These are phyloP conservation scores for Dipodascus geniculatus DNA, from an alignment of 805 yeast genomes.

Conservation along the genomic window DNA sequence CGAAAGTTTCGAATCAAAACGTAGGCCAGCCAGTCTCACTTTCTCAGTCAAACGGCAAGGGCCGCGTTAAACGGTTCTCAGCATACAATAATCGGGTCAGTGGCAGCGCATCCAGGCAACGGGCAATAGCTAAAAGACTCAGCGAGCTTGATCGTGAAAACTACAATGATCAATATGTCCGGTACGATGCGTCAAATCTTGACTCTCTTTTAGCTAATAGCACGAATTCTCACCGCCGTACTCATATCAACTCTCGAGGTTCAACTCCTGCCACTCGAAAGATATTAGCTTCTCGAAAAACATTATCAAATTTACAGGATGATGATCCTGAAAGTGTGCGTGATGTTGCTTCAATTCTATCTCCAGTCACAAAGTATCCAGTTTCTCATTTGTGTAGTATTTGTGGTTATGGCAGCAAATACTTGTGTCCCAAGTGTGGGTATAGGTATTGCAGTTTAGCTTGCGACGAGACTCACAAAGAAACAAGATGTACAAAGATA, in stretches of 20 bases:
- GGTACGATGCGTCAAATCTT: conserved; percentile 23
- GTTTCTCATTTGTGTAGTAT: conserved; percentile 25
- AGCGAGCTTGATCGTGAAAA: conserved; percentile 27
- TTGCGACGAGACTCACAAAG: conserved; percentile 27
- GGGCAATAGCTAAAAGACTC: conserved; percentile 17
- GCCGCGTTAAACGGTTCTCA: background rate
- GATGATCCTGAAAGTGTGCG: conserved; percentile 28
- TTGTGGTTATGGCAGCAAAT: conserved; percentile 30
- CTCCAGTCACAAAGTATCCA: conserved; percentile 28
- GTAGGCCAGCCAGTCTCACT: background rate
- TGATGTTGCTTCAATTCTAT: conserved; percentile 20
- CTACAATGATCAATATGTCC: conserved; percentile 23
- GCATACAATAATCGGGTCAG: background rate
- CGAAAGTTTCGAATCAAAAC: background rate
- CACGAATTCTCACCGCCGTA: background rate
- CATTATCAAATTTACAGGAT: conserved; percentile 28
- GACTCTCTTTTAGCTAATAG: conserved; percentile 6
- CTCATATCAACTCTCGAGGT: conserved; percentile 6
- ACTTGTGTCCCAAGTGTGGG: conserved; percentile 28
- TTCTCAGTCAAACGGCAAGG: background rate
- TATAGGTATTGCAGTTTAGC: conserved; percentile 25
- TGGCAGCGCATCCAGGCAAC: conserved; percentile 3
- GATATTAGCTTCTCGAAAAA: conserved; percentile 28
- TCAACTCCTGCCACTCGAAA: conserved; percentile 24
- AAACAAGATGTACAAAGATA: conserved; percentile 26